Evolutionary conservation across 108 stramenopile species (phyloP), one percentile per base, ranked within the genome.

Genomic region (Aureococcus anophagefferens): DNA sequence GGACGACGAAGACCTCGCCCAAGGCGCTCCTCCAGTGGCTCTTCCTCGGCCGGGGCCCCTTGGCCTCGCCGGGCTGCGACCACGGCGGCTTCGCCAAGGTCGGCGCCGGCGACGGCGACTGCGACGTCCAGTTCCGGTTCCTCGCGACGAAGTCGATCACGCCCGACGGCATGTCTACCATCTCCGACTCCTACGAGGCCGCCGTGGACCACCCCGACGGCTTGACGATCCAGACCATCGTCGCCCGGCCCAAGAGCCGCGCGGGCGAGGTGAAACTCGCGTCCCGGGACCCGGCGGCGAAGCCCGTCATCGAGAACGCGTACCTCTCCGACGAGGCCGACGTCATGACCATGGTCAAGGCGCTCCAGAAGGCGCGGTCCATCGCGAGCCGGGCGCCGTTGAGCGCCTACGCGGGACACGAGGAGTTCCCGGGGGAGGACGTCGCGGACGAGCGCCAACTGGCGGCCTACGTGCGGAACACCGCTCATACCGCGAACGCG

Each of bases 101-200:
- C n/a, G 5, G 45, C 15, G 1, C 64, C 18, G 65, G 35, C 28
- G 31, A 76, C 18, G 31, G 75, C 37, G n/a, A n/a, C n/a, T n/a
- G n/a, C n/a, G 76, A 78, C 67, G 64, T 78, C 25, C 78, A 78
- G 67, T 73, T 86, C 29, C 70, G 78, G 30, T 84, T 83, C 74
- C 44, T 83, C 34, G 76, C 83, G 31, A 79, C 79, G 21, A 35
- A 63, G 29, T 74, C 78, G 21, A 64, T 77, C 35, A 68, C 74
- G 33, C 79, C 83, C 17, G 83, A 83, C 62, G 83, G 83, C 45
- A 80, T 83, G 76, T 69, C 73, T 15, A 80, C 79, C 37, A 77
- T 73, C 62, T 78, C 79, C 28, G 64, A 77, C 35, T 73, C 74
- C 35, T 68, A 75, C 31, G 71, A 62, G 14, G 66, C 33, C 13